These are phyloP conservation scores for Fistulifera solaris DNA, from an alignment of 108 stramenopile species.

Conservation along the genomic window DNA sequence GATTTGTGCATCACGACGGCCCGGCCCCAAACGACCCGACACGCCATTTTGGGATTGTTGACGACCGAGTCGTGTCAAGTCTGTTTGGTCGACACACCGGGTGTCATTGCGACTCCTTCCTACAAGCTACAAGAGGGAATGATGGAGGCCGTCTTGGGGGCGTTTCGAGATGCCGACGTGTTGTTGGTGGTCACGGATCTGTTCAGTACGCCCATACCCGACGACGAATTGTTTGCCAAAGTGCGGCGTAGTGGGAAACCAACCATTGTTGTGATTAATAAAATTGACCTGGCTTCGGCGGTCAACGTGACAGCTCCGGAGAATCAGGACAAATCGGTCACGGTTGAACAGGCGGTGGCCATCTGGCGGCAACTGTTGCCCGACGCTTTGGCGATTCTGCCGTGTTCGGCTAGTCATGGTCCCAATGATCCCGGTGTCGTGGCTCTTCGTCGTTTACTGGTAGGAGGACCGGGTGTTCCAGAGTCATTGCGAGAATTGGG, in stretches of 20 bases:
- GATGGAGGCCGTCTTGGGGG: constrained; percentile 79
- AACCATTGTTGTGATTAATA: constrained; percentile 82
- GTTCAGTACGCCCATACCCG: constrained; percentile 56
- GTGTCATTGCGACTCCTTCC: constrained; percentile 69
- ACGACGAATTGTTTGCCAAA: constrained; percentile 51
- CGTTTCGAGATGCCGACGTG: constrained; percentile 62
- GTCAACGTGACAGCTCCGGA: constrained; percentile 13
- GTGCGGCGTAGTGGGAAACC: constrained; percentile 37
- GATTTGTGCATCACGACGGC: constrained; percentile 69
- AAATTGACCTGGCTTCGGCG: constrained; percentile 64
- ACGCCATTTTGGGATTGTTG: constrained; percentile 79
- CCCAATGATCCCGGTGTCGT: constrained; percentile 43
- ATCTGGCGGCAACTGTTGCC: constrained; percentile 65
- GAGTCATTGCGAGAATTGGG: constrained; percentile 60
- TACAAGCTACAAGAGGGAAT: constrained; percentile 80
- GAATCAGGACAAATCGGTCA: constrained; percentile 25
- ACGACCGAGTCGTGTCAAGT: constrained; percentile 58
- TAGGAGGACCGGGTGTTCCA: constrained; percentile 54
- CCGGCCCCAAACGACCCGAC: constrained; percentile 87
- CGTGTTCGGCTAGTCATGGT: constrained; percentile 48
- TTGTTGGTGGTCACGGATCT: constrained; percentile 79
- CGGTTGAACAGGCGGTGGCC: constrained; percentile 55
- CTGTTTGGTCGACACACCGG: constrained; percentile 87
- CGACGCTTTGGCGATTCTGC: constrained; percentile 67
- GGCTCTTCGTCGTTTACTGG: constrained; percentile 45